Percentiles rank a stretch among this genome's conserved stretches.
Evolutionary conservation across 352 stramenopile species (phyloP).

Genomic region (Pythium dissotocum): DNA sequence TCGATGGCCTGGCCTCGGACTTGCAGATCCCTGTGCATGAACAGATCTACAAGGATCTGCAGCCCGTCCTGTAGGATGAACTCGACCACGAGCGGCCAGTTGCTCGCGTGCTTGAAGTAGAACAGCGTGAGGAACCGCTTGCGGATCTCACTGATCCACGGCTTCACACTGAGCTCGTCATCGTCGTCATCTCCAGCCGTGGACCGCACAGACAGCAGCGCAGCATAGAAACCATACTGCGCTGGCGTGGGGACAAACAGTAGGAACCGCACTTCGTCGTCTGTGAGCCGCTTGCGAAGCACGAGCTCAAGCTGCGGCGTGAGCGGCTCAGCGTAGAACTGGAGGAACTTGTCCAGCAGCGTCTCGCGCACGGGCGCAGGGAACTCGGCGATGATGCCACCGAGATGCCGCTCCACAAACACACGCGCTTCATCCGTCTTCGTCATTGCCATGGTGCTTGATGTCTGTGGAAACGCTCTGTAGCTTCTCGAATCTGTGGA

Average conservation of each 20-base stretch:
- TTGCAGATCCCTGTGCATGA: slow-evolving; percentile 38
- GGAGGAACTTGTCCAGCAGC: slow-evolving; percentile 31
- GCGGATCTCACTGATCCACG: slow-evolving; percentile 21
- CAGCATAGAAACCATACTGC: slow-evolving; percentile 34
- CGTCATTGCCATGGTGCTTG: neutral
- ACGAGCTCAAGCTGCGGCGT: slow-evolving; percentile 38
- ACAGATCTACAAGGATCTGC: slow-evolving; percentile 33
- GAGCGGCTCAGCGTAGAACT: slow-evolving; percentile 28
- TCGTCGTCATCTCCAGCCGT: neutral
- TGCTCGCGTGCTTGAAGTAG: slow-evolving; percentile 41
- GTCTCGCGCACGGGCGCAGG: slow-evolving; percentile 24
- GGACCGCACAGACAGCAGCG: slow-evolving; percentile 25
- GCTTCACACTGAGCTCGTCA: neutral
- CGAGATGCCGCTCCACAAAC: slow-evolving; percentile 27
- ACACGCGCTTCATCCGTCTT: neutral
- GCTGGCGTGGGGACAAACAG: slow-evolving; percentile 30
- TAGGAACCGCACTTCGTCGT: slow-evolving; percentile 40
- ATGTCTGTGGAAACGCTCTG: neutral
- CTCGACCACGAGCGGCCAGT: slow-evolving; percentile 38
- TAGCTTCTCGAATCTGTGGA: neutral
- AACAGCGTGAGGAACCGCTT: slow-evolving; percentile 45
- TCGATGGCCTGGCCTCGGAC: slow-evolving; percentile 43
- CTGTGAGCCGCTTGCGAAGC: slow-evolving; percentile 39
- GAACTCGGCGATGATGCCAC: slow-evolving; percentile 26
- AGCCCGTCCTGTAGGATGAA: slow-evolving; percentile 37